A percentile compares a stretch with the other conserved stretches of the same genome.
phyloP scores from a whole-genome alignment of 345 rosid genomes.

The Sisymbrium irio region DNA sequence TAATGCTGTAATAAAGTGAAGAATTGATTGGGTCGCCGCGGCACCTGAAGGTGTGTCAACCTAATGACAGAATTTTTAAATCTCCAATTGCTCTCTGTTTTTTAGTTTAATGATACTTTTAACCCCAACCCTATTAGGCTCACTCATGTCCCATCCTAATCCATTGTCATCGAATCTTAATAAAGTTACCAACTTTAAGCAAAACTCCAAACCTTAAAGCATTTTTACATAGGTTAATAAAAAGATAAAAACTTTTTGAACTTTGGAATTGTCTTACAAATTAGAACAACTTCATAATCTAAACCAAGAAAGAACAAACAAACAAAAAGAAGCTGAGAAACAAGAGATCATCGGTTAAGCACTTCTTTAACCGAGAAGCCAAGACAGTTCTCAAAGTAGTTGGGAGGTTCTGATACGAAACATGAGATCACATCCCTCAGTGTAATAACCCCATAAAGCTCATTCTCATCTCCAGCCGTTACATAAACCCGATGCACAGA shows the following conservation, averaged over 20 bases:
- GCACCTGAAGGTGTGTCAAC: constrained; percentile 4
- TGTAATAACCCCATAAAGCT: constrained; percentile 77
- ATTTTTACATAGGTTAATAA: not conserved
- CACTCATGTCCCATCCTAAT: not conserved
- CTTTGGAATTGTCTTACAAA: not conserved
- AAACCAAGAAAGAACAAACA: not conserved
- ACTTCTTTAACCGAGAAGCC: constrained; percentile 62
- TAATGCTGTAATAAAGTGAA: not conserved
- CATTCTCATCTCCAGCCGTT: constrained; percentile 44
- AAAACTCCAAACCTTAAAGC: not conserved
- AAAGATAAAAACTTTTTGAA: not conserved
- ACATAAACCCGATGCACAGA: constrained; percentile 74
- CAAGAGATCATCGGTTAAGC: constrained; percentile 44
- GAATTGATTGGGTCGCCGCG: not conserved
- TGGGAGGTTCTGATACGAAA: constrained; percentile 75
- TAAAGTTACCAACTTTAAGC: not conserved
- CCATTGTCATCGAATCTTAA: not conserved
- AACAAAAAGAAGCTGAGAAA: not conserved
- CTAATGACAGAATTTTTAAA: not conserved
- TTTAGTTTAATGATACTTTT: not conserved
- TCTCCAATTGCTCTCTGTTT: not conserved
- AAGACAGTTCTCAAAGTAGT: constrained; percentile 53
- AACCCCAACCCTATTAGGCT: not conserved
- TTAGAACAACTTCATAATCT: not conserved
- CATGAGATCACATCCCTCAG: constrained; percentile 89